Evolutionary conservation across 2,329 filamentous ascomycete species (phyloP), one percentile per base, ranked within the genome.

Genomic region (Nigrospora sphaerica): DNA sequence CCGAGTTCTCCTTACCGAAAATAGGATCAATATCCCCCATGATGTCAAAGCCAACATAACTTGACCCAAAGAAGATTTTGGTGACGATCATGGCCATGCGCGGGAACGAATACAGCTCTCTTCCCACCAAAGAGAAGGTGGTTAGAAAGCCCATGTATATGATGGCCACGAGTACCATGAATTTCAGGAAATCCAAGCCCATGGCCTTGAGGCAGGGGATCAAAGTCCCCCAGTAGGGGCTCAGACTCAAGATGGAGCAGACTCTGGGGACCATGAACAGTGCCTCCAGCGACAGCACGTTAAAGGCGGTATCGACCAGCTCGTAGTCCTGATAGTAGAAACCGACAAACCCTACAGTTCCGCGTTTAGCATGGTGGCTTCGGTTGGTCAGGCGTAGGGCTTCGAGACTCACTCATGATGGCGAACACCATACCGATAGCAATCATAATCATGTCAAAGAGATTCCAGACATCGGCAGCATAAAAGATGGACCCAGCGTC

Each of bases 201-300:
- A 96, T 96, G 62, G 92, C 88, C 62, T 93, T 93, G 43, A 96
- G 74, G 52, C 91, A 95, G 0, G 90, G 91, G 49, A 96, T 91
- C 42, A 93, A 66, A 1, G 86, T 93, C 37, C 88, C 91, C 77
- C 93, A 96, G 62, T 95, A 95, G 1, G 88, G 88, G 57, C 89
- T 89, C 52, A 96, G 66, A 28, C 86, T 92, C 52, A 95, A 75
- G 44, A 96, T 77, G 13, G 90, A 95, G 68, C 86, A 95, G 54
- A 95, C 86, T 49, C 88, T 84, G 14, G 91, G 91, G 17, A 95
- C 86, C 65, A 96, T 83, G 62, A 96, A 92, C 11, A 96, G 74
- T 1, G 89, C 91, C 64, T 95, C 88, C 13, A 96, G 73, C 0
- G 89, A 85, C 18, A 96, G 72, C n/a, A 96, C 83, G 59, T 96